A percentile compares a stretch with the other conserved stretches of the same genome.
These are phyloP conservation scores for Hypoxylon sp. DNA, from an alignment of 2,329 filamentous ascomycete species.

Conservation along the genomic window DNA sequence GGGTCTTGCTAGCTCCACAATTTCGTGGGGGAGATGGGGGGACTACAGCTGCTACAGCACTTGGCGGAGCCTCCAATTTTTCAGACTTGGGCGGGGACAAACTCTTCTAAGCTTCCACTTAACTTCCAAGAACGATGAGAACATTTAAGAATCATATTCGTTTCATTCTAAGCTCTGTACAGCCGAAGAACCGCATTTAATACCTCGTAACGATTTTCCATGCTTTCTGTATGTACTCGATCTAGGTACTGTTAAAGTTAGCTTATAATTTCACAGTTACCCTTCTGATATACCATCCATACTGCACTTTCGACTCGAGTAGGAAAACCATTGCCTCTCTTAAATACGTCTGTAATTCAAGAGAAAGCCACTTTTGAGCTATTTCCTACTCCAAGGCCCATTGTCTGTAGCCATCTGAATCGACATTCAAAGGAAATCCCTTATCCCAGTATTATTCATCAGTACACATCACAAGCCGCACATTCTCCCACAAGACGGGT, in stretches of 20 bases:
- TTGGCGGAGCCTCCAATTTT: background rate
- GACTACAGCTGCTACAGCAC: too few relatives aligned
- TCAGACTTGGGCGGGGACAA: background rate
- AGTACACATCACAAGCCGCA: background rate
- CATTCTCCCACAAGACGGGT: constrained; percentile 5
- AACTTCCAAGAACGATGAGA: too few relatives aligned
- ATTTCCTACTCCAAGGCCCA: background rate
- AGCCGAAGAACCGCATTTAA: background rate
- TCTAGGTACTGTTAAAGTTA: background rate
- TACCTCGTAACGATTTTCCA: background rate
- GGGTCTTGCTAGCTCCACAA: background rate
- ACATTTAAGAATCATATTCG: too few relatives aligned
- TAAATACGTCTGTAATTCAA: background rate
- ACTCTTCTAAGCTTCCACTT: too few relatives aligned
- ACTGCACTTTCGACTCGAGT: background rate
- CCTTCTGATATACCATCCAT: background rate
- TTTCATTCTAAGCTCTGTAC: background rate
- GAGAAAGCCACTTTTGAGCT: background rate
- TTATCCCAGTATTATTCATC: background rate
- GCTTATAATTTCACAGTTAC: background rate
- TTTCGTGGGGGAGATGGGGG: background rate
- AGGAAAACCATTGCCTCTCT: background rate
- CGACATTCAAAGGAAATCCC: background rate
- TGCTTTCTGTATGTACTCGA: too few relatives aligned
- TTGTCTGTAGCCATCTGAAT: background rate